Evolutionary conservation across 2,329 filamentous ascomycete species (phyloP), one percentile per base, ranked within the genome.

Genomic region (Diaporthe citrichinensis): DNA sequence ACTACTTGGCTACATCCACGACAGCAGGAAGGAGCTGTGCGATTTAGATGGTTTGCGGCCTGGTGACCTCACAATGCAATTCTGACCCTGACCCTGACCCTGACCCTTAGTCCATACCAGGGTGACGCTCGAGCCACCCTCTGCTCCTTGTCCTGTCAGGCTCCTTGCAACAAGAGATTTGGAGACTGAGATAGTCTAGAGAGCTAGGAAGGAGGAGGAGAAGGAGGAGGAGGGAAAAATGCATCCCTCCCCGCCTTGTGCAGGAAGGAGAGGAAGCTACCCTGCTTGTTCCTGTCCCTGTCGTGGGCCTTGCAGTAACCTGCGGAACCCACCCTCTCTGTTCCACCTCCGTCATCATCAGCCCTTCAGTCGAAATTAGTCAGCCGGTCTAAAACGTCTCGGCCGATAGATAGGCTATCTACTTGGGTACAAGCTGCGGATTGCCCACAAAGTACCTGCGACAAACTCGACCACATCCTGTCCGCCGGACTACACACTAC

Each of bases 401-500:
- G 61, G 61, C 61, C 61, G 61, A 67, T 49, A 68, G 41, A 12
- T 49, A 68, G 41, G 14, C 28, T 53, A 14, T 14, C 44, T 20
- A 23, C 41, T 25, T 23, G 46, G 65, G 46, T 69, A 55, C 65
- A 53, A 23, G n/a, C 25, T 28, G 23, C 49, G 7, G 15, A 28
- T 39, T 69, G 46, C 31, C 12, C 46, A 69, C 49, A 69, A 69
- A 51, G 65, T 69, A 69, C 65, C 65, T 41, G 65, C 65, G 65
- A 69, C 65, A 69, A 69, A 39, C 9, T 69, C 49, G 51, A 55
- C 46, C 44, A 41, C 49, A 28, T 23, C 49, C 34, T n/a, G 17
- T 23, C 39, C 39, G 2, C 14, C 58, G 17, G 15, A 57, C 53
- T 39, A 39, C 28, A 25, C 44, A 36, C 28, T 15, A 67, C 41